Percentiles rank a stretch among this genome's conserved stretches.
Conservation (phyloP, 495 filamentous ascomycete species). For the Choiromyces venosus region DNA sequence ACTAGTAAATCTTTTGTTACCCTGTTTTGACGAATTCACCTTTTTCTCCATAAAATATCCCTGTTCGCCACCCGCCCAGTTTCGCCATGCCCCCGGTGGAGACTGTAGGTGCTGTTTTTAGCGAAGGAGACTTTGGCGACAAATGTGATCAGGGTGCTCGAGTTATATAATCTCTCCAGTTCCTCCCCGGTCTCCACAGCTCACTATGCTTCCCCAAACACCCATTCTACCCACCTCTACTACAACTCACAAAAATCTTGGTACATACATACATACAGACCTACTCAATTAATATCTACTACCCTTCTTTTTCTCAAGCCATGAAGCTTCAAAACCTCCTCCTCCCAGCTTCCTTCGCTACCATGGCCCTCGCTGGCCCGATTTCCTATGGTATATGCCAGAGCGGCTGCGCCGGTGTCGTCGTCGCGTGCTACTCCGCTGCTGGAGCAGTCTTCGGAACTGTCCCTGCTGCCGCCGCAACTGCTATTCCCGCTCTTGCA, state of each 20-base stretch:
- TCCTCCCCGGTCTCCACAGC: background rate
- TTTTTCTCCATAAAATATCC: no score
- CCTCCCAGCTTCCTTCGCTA: background rate
- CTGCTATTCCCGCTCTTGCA: slow-evolving; percentile 46
- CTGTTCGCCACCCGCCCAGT: no score
- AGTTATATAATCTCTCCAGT: background rate
- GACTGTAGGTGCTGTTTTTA: background rate
- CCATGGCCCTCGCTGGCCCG: slow-evolving; percentile 42
- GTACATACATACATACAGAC: background rate
- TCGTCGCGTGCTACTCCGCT: slow-evolving; percentile 52
- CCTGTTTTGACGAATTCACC: no score
- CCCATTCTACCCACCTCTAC: background rate
- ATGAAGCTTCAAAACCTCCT: slow-evolving; percentile 4
- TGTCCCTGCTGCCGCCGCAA: slow-evolving; percentile 45
- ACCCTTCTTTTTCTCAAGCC: background rate
- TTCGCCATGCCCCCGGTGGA: no score
- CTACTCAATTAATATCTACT: background rate
- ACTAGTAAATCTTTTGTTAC: no score
- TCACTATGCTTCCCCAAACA: background rate
- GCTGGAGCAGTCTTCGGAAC: slow-evolving; percentile 48
- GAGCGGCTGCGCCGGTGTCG: slow-evolving; percentile 49
- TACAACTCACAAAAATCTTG: background rate
- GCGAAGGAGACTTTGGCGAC: background rate
- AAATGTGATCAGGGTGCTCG: no score
- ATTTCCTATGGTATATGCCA: slow-evolving; percentile 50